These are phyloP conservation scores for Hypholoma fasciculare DNA, from an alignment of 768 basidiomycete species.

Conservation along the genomic window DNA sequence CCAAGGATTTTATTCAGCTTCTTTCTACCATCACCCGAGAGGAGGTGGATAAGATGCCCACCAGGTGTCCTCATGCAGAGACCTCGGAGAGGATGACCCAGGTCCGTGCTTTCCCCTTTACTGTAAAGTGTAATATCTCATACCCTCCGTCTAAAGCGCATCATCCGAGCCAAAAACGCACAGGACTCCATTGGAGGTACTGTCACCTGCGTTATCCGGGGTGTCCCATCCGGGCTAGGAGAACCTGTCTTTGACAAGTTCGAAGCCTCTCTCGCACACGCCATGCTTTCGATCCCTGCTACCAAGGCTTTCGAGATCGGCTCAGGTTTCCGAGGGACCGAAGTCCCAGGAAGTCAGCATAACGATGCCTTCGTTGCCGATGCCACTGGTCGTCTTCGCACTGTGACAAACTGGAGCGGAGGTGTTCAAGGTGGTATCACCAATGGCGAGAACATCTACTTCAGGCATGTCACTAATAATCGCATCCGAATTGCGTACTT, in stretches of 20 bases:
- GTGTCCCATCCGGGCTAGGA: slow-evolving; percentile 87
- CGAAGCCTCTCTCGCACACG: slow-evolving; percentile 92
- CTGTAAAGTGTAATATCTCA: not conserved
- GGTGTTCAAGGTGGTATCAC: slow-evolving; percentile 98
- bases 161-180: slow-evolving; percentile 88
- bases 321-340: slow-evolving; percentile 93
- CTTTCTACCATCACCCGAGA: slow-evolving; percentile 80
- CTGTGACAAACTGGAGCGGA: slow-evolving; percentile 93
- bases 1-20: slow-evolving; percentile 80
- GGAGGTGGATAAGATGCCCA: slow-evolving; percentile 84
- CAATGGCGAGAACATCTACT: slow-evolving; percentile 97
- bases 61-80: slow-evolving; percentile 87
- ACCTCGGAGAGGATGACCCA: slow-evolving; percentile 91
- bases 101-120: slow-evolving; percentile 40
- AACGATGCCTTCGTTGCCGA: slow-evolving; percentile 84
- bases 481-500: not conserved
- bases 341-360: slow-evolving; percentile 90
- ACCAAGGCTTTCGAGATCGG: slow-evolving; percentile 99
- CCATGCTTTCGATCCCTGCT: slow-evolving; percentile 98
- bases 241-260: slow-evolving; percentile 99
- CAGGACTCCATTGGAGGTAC: slow-evolving; percentile 98
- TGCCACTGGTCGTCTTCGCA: slow-evolving; percentile 73
- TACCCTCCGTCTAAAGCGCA: slow-evolving; percentile 55
- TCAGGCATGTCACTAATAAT: slow-evolving; percentile 58
- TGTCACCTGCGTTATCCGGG: slow-evolving; percentile 93